A percentile compares a stretch with the other conserved stretches of the same genome.
Conservation (phyloP, 2,329 filamentous ascomycete genomes). For the Pseudogymnoascus sp. region DNA sequence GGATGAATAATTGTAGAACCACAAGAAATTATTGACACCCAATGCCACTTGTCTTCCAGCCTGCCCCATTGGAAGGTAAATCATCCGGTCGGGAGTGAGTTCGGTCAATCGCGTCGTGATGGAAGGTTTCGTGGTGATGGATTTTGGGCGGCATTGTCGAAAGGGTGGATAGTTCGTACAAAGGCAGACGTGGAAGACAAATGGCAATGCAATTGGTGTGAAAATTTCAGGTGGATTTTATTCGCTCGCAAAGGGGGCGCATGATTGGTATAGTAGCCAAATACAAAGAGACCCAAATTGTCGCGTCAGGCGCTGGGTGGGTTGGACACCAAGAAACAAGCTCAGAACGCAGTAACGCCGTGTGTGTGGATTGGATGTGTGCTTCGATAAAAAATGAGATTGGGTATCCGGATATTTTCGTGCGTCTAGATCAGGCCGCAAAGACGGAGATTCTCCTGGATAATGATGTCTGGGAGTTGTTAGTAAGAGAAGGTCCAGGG, state of each 20-base stretch:
- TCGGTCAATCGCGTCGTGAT: not conserved
- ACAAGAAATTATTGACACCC: not conserved
- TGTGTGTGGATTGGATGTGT: not conserved
- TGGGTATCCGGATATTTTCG: conserved; percentile 8
- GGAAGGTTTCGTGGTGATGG: not conserved
- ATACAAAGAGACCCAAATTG: not conserved
- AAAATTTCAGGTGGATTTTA: not conserved
- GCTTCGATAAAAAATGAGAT: not conserved
- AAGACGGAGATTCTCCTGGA: conserved; percentile 96
- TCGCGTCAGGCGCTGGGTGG: not conserved
- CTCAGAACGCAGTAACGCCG: conserved; percentile 2
- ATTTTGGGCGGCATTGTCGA: not conserved
- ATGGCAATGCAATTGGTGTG: not conserved
- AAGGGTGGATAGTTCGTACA: not conserved
- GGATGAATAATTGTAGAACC: not conserved
- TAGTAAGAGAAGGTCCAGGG: conserved; percentile 29
- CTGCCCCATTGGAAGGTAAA: not conserved
- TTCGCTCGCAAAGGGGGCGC: not conserved
- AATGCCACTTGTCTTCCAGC: not conserved
- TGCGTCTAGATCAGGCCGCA: conserved; percentile 81
- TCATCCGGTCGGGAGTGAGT: not conserved
- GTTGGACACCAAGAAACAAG: not conserved
- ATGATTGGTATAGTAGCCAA: conserved; percentile 3
- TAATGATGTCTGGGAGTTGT: conserved; percentile 79
- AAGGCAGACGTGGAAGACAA: not conserved